Conservation (phyloP, 495 filamentous ascomycete genomes). For the Daldinia concentrica region DNA sequence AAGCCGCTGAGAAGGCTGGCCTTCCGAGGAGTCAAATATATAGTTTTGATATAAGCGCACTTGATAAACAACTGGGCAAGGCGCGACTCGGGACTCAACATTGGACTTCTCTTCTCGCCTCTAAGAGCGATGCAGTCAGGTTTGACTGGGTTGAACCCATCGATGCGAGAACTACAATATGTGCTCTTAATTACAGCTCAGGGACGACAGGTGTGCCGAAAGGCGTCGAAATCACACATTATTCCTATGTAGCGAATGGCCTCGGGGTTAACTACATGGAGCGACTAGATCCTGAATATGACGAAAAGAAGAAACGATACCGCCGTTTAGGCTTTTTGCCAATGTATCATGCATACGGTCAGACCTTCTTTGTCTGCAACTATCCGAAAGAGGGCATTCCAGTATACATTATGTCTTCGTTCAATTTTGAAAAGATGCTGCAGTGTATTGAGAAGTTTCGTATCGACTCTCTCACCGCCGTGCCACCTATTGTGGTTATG, state of each 20-base stretch:
- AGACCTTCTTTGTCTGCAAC: slow-evolving; percentile 57
- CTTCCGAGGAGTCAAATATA: slow-evolving; percentile 63
- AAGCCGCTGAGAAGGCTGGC: slow-evolving; percentile 73
- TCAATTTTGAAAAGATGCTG: slow-evolving; percentile 77
- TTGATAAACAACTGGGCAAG: slow-evolving; percentile 52
- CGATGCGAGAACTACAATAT: slow-evolving; percentile 48
- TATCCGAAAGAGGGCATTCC: slow-evolving; percentile 51
- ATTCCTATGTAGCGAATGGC: slow-evolving; percentile 75
- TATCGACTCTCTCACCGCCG: slow-evolving; percentile 68
- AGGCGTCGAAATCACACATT: slow-evolving; percentile 81
- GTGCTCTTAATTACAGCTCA: slow-evolving; percentile 74
- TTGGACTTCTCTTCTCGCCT: slow-evolving; percentile 55
- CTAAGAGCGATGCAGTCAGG: slow-evolving; percentile 52
- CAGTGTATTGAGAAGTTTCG: slow-evolving; percentile 71
- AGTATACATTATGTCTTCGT: slow-evolving; percentile 77
- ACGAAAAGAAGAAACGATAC: slow-evolving; percentile 43
- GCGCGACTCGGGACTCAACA: slow-evolving; percentile 50
- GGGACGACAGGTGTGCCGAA: slow-evolving; percentile 88
- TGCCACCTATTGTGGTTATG: slow-evolving; percentile 75
- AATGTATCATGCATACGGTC: slow-evolving; percentile 76
- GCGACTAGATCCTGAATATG: slow-evolving; percentile 55
- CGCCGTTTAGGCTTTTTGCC: slow-evolving; percentile 67
- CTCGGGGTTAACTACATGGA: slow-evolving; percentile 60
- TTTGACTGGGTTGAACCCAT: slow-evolving; percentile 56
- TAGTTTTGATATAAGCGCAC: slow-evolving; percentile 57